Evolutionary conservation across 257 asterid species (phyloP), one percentile per base, ranked within the genome.

Genomic region (Lavandula angustifolia): DNA sequence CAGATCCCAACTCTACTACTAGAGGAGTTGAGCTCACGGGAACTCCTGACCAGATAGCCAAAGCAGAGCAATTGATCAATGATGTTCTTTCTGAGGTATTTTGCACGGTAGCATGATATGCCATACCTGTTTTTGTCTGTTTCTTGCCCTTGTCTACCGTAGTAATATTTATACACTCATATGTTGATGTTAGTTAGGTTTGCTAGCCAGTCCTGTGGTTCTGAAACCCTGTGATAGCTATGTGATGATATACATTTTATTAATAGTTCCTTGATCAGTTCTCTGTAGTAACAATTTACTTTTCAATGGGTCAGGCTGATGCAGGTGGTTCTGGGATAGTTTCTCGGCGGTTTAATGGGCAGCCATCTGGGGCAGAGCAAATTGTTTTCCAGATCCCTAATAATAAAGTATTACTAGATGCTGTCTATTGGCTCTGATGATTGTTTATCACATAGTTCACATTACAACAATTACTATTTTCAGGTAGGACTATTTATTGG

Each of bases 401-500:
- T 77, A 85, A 92, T 69, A 92, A 89, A 95, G 98, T 88, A 62
- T 22, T 22, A 12, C 34, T 13, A 42, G 52, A 35, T 47, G 32
- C 4, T 52, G 14, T 46, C 22, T 62, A 4, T 48, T 63, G 44
- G 35, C 48, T 67, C 3, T 37, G 14, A 41, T 37, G 43, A 42
- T 58, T 74, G 34, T 55, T 11, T 33, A 18, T 34, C 11, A 4
- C 7, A 9, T 4, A 6, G 32, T 17, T 5, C 62, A 3, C 22
- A 4, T 46, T 59, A 70, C 22, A 68, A n/a, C 3, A 8, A 22
- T 22, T 61, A 50, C 10, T 10, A 61, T 66, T 73, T 72, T 34
- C 73, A 91, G 98, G 98, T 92, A 52, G 98, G 98, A 29, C 98
- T 92, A 75, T 96, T 92, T 41, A 92, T 92, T 77, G 98, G 98